These are phyloP conservation scores for Colletotrichum orbiculare DNA, from an alignment of 2,329 filamentous ascomycete species.

Conservation along the genomic window DNA sequence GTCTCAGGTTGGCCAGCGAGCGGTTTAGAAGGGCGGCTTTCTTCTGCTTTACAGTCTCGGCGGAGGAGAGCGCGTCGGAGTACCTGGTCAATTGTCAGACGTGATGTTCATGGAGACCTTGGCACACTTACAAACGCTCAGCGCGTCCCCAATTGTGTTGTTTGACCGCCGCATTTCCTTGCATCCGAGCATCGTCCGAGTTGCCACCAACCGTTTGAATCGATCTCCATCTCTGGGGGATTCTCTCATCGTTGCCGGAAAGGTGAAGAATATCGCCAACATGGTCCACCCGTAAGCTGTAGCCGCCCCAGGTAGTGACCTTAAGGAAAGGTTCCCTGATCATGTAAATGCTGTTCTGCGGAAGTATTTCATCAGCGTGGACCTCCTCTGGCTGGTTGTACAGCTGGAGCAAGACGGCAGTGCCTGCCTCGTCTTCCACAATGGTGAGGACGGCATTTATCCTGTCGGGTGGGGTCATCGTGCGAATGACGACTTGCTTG, in stretches of 20 bases:
- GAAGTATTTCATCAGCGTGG: slow-evolving; percentile 48
- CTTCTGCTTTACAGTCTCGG: slow-evolving; percentile 48
- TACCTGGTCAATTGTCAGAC: slow-evolving; percentile 46
- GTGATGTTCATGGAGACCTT: rapidly evolving
- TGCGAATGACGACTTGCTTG: slow-evolving; percentile 35
- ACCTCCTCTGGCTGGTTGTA: slow-evolving; percentile 55
- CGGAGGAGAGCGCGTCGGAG: slow-evolving; percentile 46
- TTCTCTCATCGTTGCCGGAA: slow-evolving; percentile 45
- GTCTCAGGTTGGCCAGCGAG: slow-evolving; percentile 47
- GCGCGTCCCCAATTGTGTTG: slow-evolving; percentile 44
- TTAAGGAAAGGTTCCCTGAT: slow-evolving; percentile 68
- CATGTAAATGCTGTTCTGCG: slow-evolving; percentile 49
- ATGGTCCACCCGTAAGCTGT: slow-evolving; percentile 63
- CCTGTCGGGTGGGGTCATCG: slow-evolving; percentile 37
- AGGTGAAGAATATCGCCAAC: slow-evolving; percentile 59
- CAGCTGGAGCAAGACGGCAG: slow-evolving; percentile 50
- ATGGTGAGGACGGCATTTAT: slow-evolving; percentile 39
- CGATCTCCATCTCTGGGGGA: slow-evolving; percentile 52
- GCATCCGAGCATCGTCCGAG: slow-evolving; percentile 40
- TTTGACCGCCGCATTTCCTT: slow-evolving; percentile 49
- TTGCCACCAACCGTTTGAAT: neutral
- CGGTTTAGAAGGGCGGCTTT: slow-evolving; percentile 50
- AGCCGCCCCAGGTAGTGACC: slow-evolving; percentile 48
- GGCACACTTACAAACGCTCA: slow-evolving; percentile 44
- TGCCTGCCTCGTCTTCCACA: slow-evolving; percentile 52